Conservation (phyloP, 2,329 filamentous ascomycete genomes). For the Phialophora tarda region DNA sequence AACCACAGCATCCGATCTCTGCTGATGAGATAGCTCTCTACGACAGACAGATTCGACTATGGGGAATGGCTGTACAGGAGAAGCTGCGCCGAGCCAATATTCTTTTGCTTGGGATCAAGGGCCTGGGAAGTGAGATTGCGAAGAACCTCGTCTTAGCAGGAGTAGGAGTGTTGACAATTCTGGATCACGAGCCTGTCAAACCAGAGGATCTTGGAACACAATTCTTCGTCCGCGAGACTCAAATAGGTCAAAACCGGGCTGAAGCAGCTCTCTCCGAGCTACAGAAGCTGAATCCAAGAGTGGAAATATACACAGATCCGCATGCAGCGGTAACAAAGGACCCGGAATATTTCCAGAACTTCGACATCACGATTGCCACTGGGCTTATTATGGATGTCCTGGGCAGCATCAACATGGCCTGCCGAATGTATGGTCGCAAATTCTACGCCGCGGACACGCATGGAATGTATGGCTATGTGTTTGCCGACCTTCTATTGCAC, state of each 20-base stretch:
- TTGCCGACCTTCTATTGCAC: constrained; percentile 89
- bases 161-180: constrained; percentile 84
- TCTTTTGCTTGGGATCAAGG: constrained; percentile 84
- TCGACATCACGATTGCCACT: constrained; percentile 87
- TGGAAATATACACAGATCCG: constrained; percentile 73
- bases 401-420: constrained; percentile 81
- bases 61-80: constrained; percentile 94
- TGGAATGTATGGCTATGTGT: constrained; percentile 93
- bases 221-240: constrained; percentile 77
- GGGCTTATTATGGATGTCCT: constrained; percentile 79
- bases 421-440: constrained; percentile 74
- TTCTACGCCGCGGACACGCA: constrained; percentile 90
- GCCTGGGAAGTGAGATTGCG: constrained; percentile 89
- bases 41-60: constrained; percentile 94
- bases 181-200: constrained; percentile 76
- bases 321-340: constrained; percentile 70
- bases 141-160: constrained; percentile 97
- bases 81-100: constrained; percentile 87
- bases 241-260: constrained; percentile 82
- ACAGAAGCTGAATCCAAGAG: constrained; percentile 86
- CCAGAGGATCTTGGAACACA: constrained; percentile 81
- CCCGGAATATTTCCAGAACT: constrained; percentile 75
- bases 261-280: constrained; percentile 78
- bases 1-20: constrained; percentile 33
- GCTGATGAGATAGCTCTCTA: constrained; percentile 95